A percentile compares a stretch with the other conserved stretches of the same genome.
phyloP scores from a whole-genome alignment of 2,329 filamentous ascomycete genomes.

The Metarhizium album region DNA sequence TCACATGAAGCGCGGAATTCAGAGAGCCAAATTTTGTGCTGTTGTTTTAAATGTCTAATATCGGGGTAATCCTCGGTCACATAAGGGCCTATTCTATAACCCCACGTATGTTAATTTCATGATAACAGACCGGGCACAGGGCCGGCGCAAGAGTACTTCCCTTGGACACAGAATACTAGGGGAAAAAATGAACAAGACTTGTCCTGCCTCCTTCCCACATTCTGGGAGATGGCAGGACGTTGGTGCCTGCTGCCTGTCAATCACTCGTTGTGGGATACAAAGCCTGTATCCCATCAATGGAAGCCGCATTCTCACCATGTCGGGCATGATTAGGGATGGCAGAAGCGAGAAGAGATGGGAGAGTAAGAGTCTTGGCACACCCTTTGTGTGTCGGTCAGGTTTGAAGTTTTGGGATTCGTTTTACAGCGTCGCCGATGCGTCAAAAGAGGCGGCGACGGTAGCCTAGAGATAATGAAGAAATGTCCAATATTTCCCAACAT shows the following conservation, averaged over 20 bases:
- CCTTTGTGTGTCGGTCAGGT: neutral
- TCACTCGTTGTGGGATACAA: neutral
- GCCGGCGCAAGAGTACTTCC: constrained; percentile 13
- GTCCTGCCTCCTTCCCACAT: neutral
- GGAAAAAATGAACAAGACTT: neutral
- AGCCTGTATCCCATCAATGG: neutral
- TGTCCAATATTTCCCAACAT: neutral
- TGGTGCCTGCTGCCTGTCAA: neutral
- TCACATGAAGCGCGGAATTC: neutral
- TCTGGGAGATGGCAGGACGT: neutral
- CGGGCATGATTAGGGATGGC: neutral
- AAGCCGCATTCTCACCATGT: neutral
- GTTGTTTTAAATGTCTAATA: neutral
- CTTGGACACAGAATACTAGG: neutral
- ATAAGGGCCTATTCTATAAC: neutral
- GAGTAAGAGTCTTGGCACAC: neutral
- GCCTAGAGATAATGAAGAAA: neutral
- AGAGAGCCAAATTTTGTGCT: neutral
- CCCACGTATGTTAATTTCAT: neutral
- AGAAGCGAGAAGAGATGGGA: neutral
- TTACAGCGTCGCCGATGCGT: neutral
- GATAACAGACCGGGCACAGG: constrained; percentile 11
- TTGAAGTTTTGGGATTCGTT: neutral
- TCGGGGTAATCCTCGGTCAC: neutral
- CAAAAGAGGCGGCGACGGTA: neutral